These are phyloP conservation scores for Hypoxylon sp. DNA, from an alignment of 2,329 filamentous ascomycete genomes.

Conservation along the genomic window DNA sequence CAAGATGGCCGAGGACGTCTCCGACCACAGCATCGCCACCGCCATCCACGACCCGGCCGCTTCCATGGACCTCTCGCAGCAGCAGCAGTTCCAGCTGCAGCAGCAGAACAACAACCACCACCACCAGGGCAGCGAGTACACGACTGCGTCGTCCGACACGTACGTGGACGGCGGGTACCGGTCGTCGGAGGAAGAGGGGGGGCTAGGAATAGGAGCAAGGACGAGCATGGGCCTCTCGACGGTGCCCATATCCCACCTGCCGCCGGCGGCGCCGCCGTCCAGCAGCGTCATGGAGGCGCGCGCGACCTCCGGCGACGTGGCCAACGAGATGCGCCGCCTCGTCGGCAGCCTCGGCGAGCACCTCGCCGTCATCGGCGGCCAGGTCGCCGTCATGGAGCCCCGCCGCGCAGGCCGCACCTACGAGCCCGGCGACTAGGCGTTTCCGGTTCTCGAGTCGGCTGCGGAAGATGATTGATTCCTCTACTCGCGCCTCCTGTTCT, in stretches of 20 bases:
- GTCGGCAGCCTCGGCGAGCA: conserved; percentile 60
- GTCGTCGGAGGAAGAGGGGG: neutral
- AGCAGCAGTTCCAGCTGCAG: conserved; percentile 32
- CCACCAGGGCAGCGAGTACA: conserved; percentile 22
- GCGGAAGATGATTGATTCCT: too few species aligned
- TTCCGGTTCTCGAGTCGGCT: neutral
- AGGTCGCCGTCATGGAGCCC: conserved; percentile 52
- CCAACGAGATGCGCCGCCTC: conserved; percentile 59
- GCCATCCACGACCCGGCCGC: conserved; percentile 28
- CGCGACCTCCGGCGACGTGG: conserved; percentile 59
- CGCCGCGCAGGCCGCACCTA: conserved; percentile 36
- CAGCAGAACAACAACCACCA: conserved; percentile 13
- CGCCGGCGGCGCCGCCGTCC: conserved; percentile 56
- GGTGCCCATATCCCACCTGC: conserved; percentile 41
- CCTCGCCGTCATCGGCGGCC: conserved; percentile 54
- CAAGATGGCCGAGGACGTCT: conserved; percentile 31
- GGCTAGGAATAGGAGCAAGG: too few species aligned
- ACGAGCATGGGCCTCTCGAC: too few species aligned
- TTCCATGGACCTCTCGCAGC: conserved; percentile 17
- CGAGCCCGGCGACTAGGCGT: conserved; percentile 4
- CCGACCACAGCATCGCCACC: conserved; percentile 20
- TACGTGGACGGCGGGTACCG: conserved; percentile 19
- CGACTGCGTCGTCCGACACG: conserved; percentile 22
- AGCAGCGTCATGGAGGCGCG: conserved; percentile 62
- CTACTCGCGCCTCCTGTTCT: too few species aligned